Conservation (phyloP, 305 asterid species). For the Stenogyne calaminthoides region DNA sequence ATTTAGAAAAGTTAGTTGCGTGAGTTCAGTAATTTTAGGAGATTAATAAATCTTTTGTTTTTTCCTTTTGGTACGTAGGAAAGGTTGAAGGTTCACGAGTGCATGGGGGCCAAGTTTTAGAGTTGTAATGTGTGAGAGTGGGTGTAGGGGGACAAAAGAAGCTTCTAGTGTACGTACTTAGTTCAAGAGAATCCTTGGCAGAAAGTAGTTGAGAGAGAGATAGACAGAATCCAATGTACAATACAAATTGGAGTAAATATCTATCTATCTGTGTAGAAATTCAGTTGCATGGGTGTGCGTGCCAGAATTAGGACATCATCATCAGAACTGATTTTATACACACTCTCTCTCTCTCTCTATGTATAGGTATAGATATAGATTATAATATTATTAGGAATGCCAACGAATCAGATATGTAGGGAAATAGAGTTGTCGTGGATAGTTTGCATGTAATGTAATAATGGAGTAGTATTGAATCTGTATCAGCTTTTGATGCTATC, state of each 20-base stretch:
- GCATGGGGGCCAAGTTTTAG: too few relatives aligned
- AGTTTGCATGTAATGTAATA: constrained; percentile 19
- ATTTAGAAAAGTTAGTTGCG: background rate
- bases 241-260: background rate
- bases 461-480: constrained; percentile 31
- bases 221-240: constrained; percentile 25
- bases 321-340: too few relatives aligned
- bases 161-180: constrained; percentile 39
- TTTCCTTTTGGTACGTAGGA: background rate
- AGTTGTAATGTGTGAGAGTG: too few relatives aligned
- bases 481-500: constrained; percentile 30
- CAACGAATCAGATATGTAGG: background rate
- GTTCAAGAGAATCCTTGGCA: constrained; percentile 9
- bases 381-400: background rate
- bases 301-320: constrained; percentile 31
- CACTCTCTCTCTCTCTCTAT: too few relatives aligned
- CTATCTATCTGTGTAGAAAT: background rate
- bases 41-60: background rate
- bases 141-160: constrained; percentile 38
- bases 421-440: background rate
- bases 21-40: background rate
- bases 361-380: too few relatives aligned
- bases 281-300: constrained; percentile 36
- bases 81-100: background rate
- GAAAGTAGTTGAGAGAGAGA: constrained; percentile 20